Evolutionary conservation across 345 rosid genomes (phyloP).

Genomic region (Microthlaspi erraticum): DNA sequence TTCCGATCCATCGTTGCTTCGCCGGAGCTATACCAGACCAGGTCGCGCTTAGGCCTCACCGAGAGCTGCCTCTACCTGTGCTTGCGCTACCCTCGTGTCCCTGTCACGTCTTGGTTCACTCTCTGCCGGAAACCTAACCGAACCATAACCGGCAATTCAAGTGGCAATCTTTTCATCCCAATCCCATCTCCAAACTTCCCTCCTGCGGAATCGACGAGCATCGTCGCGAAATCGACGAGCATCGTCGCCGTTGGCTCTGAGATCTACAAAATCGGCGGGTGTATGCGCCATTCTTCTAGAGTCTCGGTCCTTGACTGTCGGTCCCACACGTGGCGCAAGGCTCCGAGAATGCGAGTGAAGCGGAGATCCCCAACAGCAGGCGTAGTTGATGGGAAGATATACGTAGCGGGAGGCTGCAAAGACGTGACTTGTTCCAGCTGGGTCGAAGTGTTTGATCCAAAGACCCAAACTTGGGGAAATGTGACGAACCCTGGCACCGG

Average conservation of each 20-base stretch:
- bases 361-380: conserved; percentile 8
- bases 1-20: not conserved
- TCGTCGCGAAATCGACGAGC: too few species aligned
- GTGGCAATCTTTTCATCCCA: not conserved
- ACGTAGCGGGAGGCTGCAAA: conserved; percentile 21
- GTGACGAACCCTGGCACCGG: not conserved
- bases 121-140: not conserved
- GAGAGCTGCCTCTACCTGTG: conserved; percentile 16
- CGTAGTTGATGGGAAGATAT: conserved; percentile 30
- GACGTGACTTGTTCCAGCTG: not conserved
- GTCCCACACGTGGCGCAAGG: not conserved
- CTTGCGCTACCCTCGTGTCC: not conserved
- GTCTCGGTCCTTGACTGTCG: conserved; percentile 11
- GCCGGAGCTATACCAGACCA: not conserved
- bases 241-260: conserved; percentile 1
- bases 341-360: conserved; percentile 3
- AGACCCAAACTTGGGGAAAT: conserved; percentile 12
- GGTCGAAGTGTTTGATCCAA: conserved; percentile 21
- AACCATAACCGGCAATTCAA: not conserved
- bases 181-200: not conserved
- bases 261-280: conserved; percentile 20
- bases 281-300: not conserved
- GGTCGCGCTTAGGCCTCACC: not conserved
- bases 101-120: conserved; percentile 5
- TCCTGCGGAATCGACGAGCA: not conserved